These are phyloP conservation scores for Fusarium coicis DNA, from an alignment of 2,329 filamentous ascomycete species.

Conservation along the genomic window DNA sequence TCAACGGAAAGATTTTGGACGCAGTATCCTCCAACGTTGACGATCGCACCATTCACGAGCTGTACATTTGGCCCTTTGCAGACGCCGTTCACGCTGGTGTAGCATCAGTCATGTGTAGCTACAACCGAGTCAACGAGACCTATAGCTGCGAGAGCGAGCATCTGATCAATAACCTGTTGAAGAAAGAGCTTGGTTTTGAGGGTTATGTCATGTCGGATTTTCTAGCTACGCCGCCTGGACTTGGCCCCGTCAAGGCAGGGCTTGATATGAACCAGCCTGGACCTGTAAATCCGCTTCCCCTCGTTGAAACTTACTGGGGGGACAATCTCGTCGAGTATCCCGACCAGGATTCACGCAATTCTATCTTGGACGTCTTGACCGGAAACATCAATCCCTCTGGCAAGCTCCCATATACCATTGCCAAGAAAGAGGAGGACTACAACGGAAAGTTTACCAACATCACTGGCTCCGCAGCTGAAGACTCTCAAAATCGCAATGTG, in stretches of 20 bases:
- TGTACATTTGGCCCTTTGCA: conserved; percentile 51
- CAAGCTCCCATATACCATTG: conserved; percentile 1
- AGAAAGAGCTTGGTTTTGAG: conserved; percentile 68
- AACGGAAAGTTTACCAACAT: background rate
- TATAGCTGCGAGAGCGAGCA: conserved; percentile 84
- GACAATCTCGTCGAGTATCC: background rate
- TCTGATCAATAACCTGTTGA: conserved; percentile 76
- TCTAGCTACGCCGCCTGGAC: conserved; percentile 72
- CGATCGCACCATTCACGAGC: conserved; percentile 69
- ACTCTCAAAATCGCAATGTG: background rate
- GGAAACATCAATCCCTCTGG: background rate
- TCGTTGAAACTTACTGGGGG: background rate
- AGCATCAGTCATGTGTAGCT: conserved; percentile 70
- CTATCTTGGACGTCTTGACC: background rate
- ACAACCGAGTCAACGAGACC: conserved; percentile 83
- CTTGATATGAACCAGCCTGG: conserved; percentile 79
- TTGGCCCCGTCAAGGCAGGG: conserved; percentile 70
- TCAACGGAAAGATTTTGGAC: conserved; percentile 40
- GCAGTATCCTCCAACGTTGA: conserved; percentile 60
- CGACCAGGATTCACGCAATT: background rate
- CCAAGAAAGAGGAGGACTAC: conserved; percentile 1
- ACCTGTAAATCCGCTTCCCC: conserved; percentile 48
- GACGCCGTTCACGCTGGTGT: conserved; percentile 47
- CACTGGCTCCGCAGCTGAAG: background rate
- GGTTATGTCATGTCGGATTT: conserved; percentile 77